Evolutionary conservation across 176 grass and related monocot genomes (phyloP).

Genomic region (Bolboschoenus planiculmis): DNA sequence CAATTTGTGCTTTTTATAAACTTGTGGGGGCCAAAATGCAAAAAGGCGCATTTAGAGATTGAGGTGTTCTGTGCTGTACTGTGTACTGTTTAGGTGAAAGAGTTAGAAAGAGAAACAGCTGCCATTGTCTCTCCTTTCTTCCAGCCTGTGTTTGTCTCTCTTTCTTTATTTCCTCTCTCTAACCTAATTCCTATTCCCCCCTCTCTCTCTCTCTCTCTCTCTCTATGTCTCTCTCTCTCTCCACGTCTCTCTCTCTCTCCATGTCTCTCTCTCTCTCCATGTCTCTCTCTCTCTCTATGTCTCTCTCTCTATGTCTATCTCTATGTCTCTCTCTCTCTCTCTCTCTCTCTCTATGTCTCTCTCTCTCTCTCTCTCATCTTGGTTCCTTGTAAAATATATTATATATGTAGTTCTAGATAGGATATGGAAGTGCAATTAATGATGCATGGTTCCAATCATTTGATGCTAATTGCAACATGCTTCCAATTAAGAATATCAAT

Average conservation of each 20-base stretch:
- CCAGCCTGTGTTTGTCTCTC: conserved; percentile 22
- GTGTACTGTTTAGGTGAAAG: background rate
- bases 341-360: background rate
- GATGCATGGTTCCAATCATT: conserved; percentile 17
- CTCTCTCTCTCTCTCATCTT: background rate
- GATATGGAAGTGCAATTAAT: no score
- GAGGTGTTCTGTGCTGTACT: background rate
- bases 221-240: no score
- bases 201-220: background rate
- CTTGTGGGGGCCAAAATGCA: background rate
- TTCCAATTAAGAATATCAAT: background rate
- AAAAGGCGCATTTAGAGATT: background rate
- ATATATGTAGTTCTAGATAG: no score
- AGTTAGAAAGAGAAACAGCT: background rate
- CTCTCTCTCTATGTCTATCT: conserved; percentile 16
- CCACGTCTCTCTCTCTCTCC: background rate
- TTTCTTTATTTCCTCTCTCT: background rate
- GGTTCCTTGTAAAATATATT: background rate
- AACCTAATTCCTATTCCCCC: no score
- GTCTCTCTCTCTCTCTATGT: background rate
- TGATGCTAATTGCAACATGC: background rate
- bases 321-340: conserved; percentile 15
- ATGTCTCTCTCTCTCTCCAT: background rate
- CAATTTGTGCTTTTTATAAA: background rate
- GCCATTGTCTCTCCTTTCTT: conserved; percentile 8